A percentile compares a stretch with the other conserved stretches of the same genome.
Evolutionary conservation across 78 protist genomes (phyloP).

Genomic region (Trichosphaerium sp.): DNA sequence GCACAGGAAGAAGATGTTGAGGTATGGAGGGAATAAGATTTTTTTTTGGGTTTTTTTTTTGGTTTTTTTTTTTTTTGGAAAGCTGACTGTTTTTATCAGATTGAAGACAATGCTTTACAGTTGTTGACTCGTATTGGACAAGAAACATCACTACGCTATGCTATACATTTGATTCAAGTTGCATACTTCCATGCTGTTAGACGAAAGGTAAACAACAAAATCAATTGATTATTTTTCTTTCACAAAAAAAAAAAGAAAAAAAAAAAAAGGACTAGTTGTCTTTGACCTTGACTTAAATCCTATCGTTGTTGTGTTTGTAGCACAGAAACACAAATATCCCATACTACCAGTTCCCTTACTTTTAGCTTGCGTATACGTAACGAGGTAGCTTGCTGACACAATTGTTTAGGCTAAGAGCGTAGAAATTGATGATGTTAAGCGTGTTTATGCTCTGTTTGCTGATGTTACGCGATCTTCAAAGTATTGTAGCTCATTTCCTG

Average conservation of each 20-base stretch:
- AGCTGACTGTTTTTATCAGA: background rate
- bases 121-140: conserved; percentile 74
- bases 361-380: too few species aligned
- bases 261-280: too few species aligned
- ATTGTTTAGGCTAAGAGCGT: conserved; percentile 17
- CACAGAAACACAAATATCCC: background rate
- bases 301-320: background rate
- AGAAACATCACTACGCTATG: conserved; percentile 87
- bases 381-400: too few species aligned
- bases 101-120: conserved; percentile 72
- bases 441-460: conserved; percentile 74
- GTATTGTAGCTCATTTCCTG: too few species aligned
- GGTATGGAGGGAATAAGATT: background rate
- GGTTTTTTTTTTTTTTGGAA: background rate
- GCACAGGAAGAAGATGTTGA: conserved; percentile 94
- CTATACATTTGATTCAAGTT: conserved; percentile 86
- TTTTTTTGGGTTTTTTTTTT: too few species aligned
- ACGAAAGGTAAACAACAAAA: conserved; percentile 58
- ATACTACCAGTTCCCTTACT: background rate
- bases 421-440: conserved; percentile 60
- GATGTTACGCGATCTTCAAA: conserved; percentile 81
- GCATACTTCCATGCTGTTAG: conserved; percentile 69
- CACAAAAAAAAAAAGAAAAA: too few species aligned
- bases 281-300: background rate
- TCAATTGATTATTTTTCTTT: background rate